Evolutionary conservation across 495 filamentous ascomycete genomes (phyloP).

Genomic region (Neurospora tetrasperma): DNA sequence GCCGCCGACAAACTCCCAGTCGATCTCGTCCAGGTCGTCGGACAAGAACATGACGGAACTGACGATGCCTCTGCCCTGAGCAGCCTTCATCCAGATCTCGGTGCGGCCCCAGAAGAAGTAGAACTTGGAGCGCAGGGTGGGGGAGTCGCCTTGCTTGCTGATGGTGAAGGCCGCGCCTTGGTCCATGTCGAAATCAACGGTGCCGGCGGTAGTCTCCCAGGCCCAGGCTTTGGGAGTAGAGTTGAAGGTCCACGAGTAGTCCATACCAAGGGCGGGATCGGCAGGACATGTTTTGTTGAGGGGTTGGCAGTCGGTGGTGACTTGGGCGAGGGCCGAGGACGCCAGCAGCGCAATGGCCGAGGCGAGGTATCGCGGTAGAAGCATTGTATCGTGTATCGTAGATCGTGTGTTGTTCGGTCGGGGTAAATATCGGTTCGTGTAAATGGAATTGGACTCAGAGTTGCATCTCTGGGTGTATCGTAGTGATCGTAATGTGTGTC

Average conservation of each 20-base stretch:
- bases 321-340: slow-evolving; percentile 44
- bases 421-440: background rate
- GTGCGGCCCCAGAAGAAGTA: slow-evolving; percentile 72
- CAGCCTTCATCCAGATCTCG: slow-evolving; percentile 62
- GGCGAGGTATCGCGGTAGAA: slow-evolving; percentile 18
- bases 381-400: slow-evolving; percentile 7
- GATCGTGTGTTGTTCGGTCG: background rate
- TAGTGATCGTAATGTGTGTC: background rate
- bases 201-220: slow-evolving; percentile 53
- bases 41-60: slow-evolving; percentile 76
- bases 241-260: slow-evolving; percentile 54
- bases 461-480: background rate
- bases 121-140: slow-evolving; percentile 62
- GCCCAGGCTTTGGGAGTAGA: slow-evolving; percentile 42
- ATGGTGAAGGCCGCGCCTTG: slow-evolving; percentile 61
- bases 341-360: slow-evolving; percentile 34
- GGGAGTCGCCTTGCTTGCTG: slow-evolving; percentile 56
- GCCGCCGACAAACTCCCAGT: slow-evolving; percentile 76
- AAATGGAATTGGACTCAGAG: background rate
- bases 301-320: slow-evolving; percentile 58
- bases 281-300: slow-evolving; percentile 51
- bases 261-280: slow-evolving; percentile 51
- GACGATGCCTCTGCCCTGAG: slow-evolving; percentile 64
- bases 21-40: slow-evolving; percentile 81
- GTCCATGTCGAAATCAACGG: slow-evolving; percentile 41